Percentiles rank a stretch among this genome's conserved stretches.
phyloP scores from a whole-genome alignment of 192 early-diverging fungal genomes.

The Backusella circina region DNA sequence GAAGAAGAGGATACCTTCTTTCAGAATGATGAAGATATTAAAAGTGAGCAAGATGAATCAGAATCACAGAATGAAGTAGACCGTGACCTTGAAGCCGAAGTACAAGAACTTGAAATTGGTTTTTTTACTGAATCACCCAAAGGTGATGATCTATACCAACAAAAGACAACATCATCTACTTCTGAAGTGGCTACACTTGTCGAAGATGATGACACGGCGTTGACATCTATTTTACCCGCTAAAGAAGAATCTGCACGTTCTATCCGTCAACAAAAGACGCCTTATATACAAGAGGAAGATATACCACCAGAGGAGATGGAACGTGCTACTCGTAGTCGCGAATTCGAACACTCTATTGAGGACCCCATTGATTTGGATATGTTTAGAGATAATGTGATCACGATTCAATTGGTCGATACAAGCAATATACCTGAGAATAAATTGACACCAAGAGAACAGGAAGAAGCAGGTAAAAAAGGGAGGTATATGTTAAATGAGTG shows the following conservation, averaged over 20 bases:
- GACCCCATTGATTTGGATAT: slow-evolving; percentile 3
- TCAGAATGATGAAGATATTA: not conserved
- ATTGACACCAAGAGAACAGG: slow-evolving; percentile 3
- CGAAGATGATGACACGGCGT: not conserved
- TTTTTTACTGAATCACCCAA: not conserved
- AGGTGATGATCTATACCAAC: not conserved
- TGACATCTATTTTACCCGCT: not conserved
- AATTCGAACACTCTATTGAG: slow-evolving; percentile 18
- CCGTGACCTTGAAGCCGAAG: not conserved
- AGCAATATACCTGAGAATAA: slow-evolving; percentile 1
- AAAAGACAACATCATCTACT: not conserved
- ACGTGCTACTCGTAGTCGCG: not conserved
- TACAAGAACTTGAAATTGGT: not conserved
- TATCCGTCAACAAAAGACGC: not conserved
- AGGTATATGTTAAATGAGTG: not conserved
- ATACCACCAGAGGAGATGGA: not conserved
- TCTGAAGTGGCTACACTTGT: not conserved
- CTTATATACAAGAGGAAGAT: not conserved
- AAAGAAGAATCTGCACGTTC: not conserved
- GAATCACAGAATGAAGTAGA: not conserved
- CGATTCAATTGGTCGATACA: not conserved
- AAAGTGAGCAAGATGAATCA: not conserved
- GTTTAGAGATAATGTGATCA: not conserved
- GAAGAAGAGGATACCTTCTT: not conserved
- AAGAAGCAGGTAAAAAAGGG: not conserved